Conservation (phyloP, 129 eudicot species). For the Arctium minus region DNA sequence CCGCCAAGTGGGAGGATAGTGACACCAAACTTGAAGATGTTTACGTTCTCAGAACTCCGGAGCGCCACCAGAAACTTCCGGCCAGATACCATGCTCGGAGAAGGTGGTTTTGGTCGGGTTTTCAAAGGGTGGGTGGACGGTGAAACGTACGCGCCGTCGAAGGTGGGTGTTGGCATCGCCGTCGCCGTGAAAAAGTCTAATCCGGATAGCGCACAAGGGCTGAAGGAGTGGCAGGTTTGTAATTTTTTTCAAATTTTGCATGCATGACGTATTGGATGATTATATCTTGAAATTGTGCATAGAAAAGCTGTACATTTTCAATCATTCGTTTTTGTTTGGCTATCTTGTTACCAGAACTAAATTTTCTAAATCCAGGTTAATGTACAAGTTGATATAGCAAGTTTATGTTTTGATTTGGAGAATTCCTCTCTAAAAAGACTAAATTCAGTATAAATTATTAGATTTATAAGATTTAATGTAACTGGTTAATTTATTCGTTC, state of each 20-base stretch:
- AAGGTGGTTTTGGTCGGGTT: conserved; percentile 86
- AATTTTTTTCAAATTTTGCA: background rate
- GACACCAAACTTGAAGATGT: conserved; percentile 54
- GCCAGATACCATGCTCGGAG: conserved; percentile 77
- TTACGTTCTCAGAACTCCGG: conserved; percentile 38
- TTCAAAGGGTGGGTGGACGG: conserved; percentile 79
- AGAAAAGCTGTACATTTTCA: background rate
- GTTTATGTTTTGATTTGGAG: background rate
- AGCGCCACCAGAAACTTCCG: conserved; percentile 80
- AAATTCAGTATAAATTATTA: no score
- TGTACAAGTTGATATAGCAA: background rate
- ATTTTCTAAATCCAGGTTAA: background rate
- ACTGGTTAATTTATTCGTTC: no score
- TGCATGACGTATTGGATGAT: conserved; percentile 30
- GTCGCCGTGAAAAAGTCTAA: conserved; percentile 82
- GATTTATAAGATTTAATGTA: no score
- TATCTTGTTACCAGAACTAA: background rate
- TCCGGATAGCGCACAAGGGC: conserved; percentile 85
- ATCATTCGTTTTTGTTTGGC: background rate
- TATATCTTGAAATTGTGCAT: conserved; percentile 5
- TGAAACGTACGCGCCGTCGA: conserved; percentile 65
- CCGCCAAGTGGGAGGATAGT: conserved; percentile 38
- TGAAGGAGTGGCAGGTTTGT: conserved; percentile 86
- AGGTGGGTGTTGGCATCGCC: conserved; percentile 60
- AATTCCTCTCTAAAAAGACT: background rate